Base-by-base conservation (phyloP, 2,329 filamentous ascomycete species). In the Alternaria solani region DNA sequence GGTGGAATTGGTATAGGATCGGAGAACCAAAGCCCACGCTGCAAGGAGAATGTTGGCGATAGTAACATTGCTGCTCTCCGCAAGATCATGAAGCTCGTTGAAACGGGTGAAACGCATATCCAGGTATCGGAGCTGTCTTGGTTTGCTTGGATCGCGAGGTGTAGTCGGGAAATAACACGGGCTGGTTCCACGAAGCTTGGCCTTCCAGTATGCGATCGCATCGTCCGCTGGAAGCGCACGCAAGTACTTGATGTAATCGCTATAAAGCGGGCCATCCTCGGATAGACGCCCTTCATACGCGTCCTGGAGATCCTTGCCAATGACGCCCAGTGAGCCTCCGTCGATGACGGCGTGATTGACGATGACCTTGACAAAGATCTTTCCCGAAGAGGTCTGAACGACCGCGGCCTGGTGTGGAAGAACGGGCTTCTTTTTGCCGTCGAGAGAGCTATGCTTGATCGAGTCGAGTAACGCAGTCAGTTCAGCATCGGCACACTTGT, bases 281-380 rank as follows among this genome's bases (percentile, higher is more conserved):
- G 65, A 54, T 14, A 77, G 52, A 4, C 64, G 62, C 7, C 68
- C 71, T 55, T 71, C 66, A 36, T 78, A 78, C 6, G 74, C 74
- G 38, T 69, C 59, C 44, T 71, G 65, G 6, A 78, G 68, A 41
- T 78, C 75, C 7, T 64, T 63, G 18, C 74, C 63, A 42, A 78
- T 72, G 7, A 77, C 64, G 12, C 64, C 69, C 18, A 73, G 63
- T 6, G 74, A 75, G 7, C 69, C 73, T 39, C 75, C 75, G 53
- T 78, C 75, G 34, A 78, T 70, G 7, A 78, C 70, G 25, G 70
- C 68, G 52, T 78, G 75, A 42, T 75, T 77, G 64, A 78, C 72
- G 47, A 75, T 74, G 56, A 77, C 65, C 66, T 76, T 77, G 42
- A 75, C 66, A 38, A 75, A 51, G 12, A 77, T 65, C 32, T 62